These are phyloP conservation scores for Boechera retrofracta DNA, from an alignment of 345 rosid genomes.

Conservation along the genomic window DNA sequence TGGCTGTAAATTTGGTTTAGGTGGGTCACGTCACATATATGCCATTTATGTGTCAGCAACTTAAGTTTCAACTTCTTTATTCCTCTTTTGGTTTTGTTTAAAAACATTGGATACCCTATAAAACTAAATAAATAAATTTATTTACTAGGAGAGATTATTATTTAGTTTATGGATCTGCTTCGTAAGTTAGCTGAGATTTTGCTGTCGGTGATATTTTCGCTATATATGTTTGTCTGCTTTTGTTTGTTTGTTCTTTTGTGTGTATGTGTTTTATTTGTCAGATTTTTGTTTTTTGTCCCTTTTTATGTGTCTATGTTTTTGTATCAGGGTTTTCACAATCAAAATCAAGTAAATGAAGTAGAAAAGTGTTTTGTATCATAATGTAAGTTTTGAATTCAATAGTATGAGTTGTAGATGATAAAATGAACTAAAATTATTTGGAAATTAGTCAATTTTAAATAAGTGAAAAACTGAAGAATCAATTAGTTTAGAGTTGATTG, in stretches of 20 bases:
- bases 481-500: slow-evolving; percentile 36
- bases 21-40: slow-evolving; percentile 14
- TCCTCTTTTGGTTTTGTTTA: not conserved
- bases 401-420: not conserved
- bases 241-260: slow-evolving; percentile 29
- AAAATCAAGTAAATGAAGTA: slow-evolving; percentile 2
- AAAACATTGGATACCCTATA: slow-evolving; percentile 38
- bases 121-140: not conserved
- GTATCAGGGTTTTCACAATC: not conserved
- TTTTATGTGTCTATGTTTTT: not conserved
- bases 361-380: not conserved
- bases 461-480: slow-evolving; percentile 12
- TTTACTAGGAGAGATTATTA: not conserved
- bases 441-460: not conserved
- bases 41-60: slow-evolving; percentile 8
- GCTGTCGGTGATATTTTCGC: slow-evolving; percentile 44
- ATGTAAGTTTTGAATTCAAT: not conserved
- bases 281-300: not conserved
- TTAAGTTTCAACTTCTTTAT: not conserved
- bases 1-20: not conserved
- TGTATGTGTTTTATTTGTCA: slow-evolving; percentile 18
- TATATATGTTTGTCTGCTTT: slow-evolving; percentile 28
- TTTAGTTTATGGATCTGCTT: slow-evolving; percentile 21
- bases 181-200: slow-evolving; percentile 33
- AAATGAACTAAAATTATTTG: not conserved